Evolutionary conservation across 345 rosid genomes (phyloP), one percentile per base, ranked within the genome.

Genomic region (Salix viminalis): DNA sequence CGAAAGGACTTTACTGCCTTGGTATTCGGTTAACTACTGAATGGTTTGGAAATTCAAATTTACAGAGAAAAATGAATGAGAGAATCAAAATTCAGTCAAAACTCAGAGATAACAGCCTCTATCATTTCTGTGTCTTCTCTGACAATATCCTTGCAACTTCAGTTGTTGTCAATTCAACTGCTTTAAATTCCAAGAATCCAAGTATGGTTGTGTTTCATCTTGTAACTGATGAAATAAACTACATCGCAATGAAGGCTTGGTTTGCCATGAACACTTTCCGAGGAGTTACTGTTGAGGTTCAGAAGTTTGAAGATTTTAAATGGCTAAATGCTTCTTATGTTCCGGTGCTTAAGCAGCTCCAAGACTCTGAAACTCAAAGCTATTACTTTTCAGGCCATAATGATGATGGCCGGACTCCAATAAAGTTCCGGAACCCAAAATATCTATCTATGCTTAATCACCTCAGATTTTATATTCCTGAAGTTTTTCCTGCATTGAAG

Each of bases 301-400:
- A 88, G 81, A 92, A 88, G 77, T 92, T 92, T 71, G 98, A 92
- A 79, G 98, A 94, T 76, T 94, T 94, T 69, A 88, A 83, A 79
- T 94, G 98, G 98, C 76, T 94, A 69, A 94, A 94, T 85, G 98
- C 94, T 75, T 90, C 96, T 70, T 94, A 92, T 80, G 98, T 92
- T 71, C 98, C 98, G 0, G 98, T 94, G 80, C 91, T 94, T 34
- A 94, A 92, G 89, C 98, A 94, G 87, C 91, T 94, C 10, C 98
- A 94, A 79, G 98, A 94, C 83, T 90, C 97, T 2, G 96, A 91
- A 54, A 94, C 98, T 9, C 91, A 94, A 81, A 92, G 86, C 85
- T 94, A 94, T 79, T 94, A 94, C 77, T 94, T 94, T 84, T 94
- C 98, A 3, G 97, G 98, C 50, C 88, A 86, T 74, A 89, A 66